Conservation (phyloP, 169 alveolate species). For the Cryptosporidium viatorum region DNA sequence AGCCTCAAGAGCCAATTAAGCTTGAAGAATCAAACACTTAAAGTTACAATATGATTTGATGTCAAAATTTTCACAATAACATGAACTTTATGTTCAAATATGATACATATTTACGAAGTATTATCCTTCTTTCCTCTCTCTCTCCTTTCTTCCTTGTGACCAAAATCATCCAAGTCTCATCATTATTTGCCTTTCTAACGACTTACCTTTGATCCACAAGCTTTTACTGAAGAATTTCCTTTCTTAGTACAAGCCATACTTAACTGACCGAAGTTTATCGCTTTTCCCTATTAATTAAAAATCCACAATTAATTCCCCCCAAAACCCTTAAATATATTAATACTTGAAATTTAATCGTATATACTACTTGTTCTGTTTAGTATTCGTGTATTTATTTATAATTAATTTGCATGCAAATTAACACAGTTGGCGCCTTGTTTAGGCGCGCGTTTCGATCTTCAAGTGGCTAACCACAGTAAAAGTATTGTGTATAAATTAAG, state of each 20-base stretch:
- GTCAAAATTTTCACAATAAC: not conserved
- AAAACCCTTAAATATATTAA: not conserved
- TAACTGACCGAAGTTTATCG: not conserved
- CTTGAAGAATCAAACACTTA: too few relatives aligned
- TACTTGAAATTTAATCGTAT: constrained; percentile 10
- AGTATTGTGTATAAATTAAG: not conserved
- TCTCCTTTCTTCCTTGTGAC: not conserved
- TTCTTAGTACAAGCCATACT: constrained; percentile 21
- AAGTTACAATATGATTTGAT: too few relatives aligned
- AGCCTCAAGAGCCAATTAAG: not conserved
- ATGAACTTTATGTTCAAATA: not conserved
- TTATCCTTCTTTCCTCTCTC: not conserved
- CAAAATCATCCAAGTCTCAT: not conserved
- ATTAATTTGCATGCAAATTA: constrained; percentile 40
- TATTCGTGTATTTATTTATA: not conserved
- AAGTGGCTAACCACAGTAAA: constrained; percentile 66
- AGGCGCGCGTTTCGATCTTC: constrained; percentile 59
- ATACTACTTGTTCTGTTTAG: constrained; percentile 9
- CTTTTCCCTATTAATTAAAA: not conserved
- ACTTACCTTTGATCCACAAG: constrained; percentile 34
- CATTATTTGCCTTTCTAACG: not conserved
- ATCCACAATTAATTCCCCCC: not conserved
- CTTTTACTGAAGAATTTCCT: constrained; percentile 1
- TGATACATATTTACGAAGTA: not conserved
- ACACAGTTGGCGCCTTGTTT: not conserved